phyloP scores from a whole-genome alignment of 805 yeast genomes.

The Starmerella stigmatis region DNA sequence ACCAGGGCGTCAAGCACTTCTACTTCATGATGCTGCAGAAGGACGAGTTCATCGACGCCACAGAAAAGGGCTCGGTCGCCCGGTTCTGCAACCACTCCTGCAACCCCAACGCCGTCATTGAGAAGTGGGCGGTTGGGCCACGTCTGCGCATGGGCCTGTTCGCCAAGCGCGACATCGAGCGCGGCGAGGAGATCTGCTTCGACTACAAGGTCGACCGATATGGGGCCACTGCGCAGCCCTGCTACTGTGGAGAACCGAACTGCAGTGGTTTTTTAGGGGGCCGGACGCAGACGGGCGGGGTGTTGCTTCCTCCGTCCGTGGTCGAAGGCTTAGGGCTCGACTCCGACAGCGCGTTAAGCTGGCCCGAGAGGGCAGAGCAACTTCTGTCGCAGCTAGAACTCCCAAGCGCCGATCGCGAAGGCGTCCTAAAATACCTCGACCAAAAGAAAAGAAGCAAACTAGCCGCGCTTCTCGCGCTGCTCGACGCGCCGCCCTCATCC shows the following conservation, averaged over 20 bases:
- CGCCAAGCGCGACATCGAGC: slow-evolving; percentile 57
- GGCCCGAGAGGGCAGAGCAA: slow-evolving; percentile 24
- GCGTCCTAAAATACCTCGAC: slow-evolving; percentile 16
- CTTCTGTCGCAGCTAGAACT: slow-evolving; percentile 24
- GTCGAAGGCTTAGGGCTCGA: slow-evolving; percentile 77
- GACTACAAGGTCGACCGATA: slow-evolving; percentile 92
- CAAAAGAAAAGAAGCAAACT: slow-evolving; percentile 4
- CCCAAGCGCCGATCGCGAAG: slow-evolving; percentile 35
- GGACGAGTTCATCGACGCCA: slow-evolving; percentile 91
- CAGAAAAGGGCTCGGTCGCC: slow-evolving; percentile 76
- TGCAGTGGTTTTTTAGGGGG: slow-evolving; percentile 95
- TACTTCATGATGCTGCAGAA: slow-evolving; percentile 93
- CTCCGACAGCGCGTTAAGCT: slow-evolving; percentile 50
- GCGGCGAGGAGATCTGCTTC: slow-evolving; percentile 85
- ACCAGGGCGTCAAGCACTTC: slow-evolving; percentile 59
- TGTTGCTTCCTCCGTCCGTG: slow-evolving; percentile 69
- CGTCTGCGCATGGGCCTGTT: slow-evolving; percentile 90
- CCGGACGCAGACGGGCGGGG: slow-evolving; percentile 90
- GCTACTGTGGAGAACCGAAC: slow-evolving; percentile 87
- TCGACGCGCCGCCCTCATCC: slow-evolving; percentile 16
- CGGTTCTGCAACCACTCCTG: slow-evolving; percentile 94
- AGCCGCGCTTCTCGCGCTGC: slow-evolving; percentile 16
- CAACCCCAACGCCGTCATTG: slow-evolving; percentile 87
- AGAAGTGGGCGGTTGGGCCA: slow-evolving; percentile 93
- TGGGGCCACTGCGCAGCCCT: slow-evolving; percentile 88